phyloP scores from a whole-genome alignment of 2,329 filamentous ascomycete genomes.

The Scedosporium aurantiacum region DNA sequence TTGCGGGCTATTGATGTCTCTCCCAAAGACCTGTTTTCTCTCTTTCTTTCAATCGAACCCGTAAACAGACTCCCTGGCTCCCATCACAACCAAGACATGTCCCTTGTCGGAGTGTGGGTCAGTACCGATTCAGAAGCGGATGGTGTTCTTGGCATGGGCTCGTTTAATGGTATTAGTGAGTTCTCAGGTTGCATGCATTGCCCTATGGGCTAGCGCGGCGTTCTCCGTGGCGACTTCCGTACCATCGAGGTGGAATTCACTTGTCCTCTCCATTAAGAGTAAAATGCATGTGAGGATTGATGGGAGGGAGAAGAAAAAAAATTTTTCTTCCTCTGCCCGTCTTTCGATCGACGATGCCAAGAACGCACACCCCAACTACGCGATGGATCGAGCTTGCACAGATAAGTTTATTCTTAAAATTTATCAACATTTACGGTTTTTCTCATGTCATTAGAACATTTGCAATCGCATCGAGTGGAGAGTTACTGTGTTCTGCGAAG shows the following conservation, averaged over 20 bases:
- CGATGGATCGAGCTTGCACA: not conserved
- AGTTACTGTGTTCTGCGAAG: no score
- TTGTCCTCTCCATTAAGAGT: not conserved
- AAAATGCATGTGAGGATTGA: no score
- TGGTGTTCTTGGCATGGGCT: constrained; percentile 11
- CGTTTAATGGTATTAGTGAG: not conserved
- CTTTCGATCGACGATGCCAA: not conserved
- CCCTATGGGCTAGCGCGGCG: not conserved
- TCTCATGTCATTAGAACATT: no score
- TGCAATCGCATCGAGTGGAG: no score
- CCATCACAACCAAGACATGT: not conserved
- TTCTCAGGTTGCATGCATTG: not conserved
- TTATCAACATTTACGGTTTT: no score
- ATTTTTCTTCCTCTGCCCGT: not conserved
- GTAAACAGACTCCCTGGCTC: not conserved
- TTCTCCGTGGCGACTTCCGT: not conserved
- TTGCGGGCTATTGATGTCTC: no score
- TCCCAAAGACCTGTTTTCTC: no score
- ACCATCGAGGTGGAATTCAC: not conserved
- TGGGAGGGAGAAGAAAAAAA: not conserved
- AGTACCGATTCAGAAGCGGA: constrained; percentile 19
- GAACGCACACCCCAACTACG: not conserved
- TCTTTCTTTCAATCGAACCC: no score
- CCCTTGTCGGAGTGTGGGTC: constrained; percentile 8
- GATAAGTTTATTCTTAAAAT: no score